Evolutionary conservation across 2,329 filamentous ascomycete genomes (phyloP).

Genomic region (Drechslerella coelobrocha): DNA sequence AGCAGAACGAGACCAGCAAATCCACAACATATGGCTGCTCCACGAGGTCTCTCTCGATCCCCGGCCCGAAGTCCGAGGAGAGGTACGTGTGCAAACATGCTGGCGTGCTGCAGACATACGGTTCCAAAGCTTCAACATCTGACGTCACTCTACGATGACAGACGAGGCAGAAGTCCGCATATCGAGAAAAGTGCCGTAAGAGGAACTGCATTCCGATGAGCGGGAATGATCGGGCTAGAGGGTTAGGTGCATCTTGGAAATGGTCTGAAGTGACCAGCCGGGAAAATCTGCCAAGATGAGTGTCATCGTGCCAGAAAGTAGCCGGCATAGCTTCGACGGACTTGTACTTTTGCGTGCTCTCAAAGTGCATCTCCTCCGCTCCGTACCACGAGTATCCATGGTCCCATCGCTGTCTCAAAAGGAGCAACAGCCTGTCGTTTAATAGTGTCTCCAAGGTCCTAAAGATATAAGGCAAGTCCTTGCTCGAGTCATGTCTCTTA

Average conservation of each 20-base stretch:
- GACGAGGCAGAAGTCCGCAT: slow-evolving; percentile 84
- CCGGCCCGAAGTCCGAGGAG: slow-evolving; percentile 82
- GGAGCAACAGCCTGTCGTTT: slow-evolving; percentile 68
- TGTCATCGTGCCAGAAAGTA: slow-evolving; percentile 52
- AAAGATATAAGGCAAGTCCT: slow-evolving; percentile 34
- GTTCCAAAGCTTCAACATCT: slow-evolving; percentile 74
- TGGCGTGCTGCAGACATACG: slow-evolving; percentile 76
- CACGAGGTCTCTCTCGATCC: slow-evolving; percentile 81
- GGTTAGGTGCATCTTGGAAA: slow-evolving; percentile 62
- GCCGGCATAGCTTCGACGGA: slow-evolving; percentile 37
- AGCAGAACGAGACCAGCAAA: slow-evolving; percentile 82
- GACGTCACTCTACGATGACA: slow-evolving; percentile 74
- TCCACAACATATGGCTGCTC: slow-evolving; percentile 83
- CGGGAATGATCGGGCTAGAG: slow-evolving; percentile 62
- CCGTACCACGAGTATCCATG: slow-evolving; percentile 70
- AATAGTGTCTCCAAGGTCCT: slow-evolving; percentile 61
- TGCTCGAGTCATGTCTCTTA: slow-evolving; percentile 10
- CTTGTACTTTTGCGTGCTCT: slow-evolving; percentile 14
- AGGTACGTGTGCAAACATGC: slow-evolving; percentile 89
- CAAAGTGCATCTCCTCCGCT: slow-evolving; percentile 66
- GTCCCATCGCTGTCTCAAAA: slow-evolving; percentile 68
- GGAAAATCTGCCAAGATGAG: slow-evolving; percentile 46
- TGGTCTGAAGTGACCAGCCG: slow-evolving; percentile 52
- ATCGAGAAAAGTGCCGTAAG: slow-evolving; percentile 77
- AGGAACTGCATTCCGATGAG: slow-evolving; percentile 67